Evolutionary conservation across 2,329 filamentous ascomycete species (phyloP), one percentile per base, ranked within the genome.

Genomic region (Lasiodiplodia sp.): DNA sequence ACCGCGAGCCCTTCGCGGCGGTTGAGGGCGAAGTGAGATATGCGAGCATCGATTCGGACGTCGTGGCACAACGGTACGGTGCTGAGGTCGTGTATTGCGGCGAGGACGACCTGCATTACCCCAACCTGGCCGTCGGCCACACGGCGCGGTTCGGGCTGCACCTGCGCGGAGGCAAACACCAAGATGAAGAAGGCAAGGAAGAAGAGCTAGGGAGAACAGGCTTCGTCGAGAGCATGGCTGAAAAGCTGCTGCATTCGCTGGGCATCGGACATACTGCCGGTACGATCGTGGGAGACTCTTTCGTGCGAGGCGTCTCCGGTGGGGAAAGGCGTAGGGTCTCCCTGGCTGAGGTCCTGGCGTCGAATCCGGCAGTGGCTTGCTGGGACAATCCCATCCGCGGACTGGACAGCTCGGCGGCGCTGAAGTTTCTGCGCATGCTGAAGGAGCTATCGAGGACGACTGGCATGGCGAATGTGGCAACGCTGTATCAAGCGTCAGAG

Each of bases 61-160:
- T 3, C 2, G n/a, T 56, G 53, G 53, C 25, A 16, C 84, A 86
- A 70, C 83, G 89, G 73, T 92, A 90, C 74, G 85, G 87, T 68
- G 89, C 88, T 47, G 89, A 88, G 77, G 77, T 90, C 1, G 83
- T 92, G 14, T 94, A 94, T 76, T 93, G 93, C 72, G 89, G 92
- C 18, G 92, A 94, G 79, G 88, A 90, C 28, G 91, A 93, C 76
- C 84, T 90, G 38, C 92, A 94, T 75, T 94, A 93, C 71, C 89
- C 92, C 0, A 90, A 91, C 21, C 81, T 95, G 23, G 92, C 90
- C 0, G 91, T 94, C 11, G 88, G 90, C 1, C 86, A 93, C 71
- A 95, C 92, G 0, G 82, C 95, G 0, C 85, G 88, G 62, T 94
- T 94, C 75, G 92, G 92, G 0, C 85, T 92, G 1, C 86, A 88